Evolutionary conservation across 2,329 filamentous ascomycete species (phyloP).

Genomic region (Colletotrichum coccodes): DNA sequence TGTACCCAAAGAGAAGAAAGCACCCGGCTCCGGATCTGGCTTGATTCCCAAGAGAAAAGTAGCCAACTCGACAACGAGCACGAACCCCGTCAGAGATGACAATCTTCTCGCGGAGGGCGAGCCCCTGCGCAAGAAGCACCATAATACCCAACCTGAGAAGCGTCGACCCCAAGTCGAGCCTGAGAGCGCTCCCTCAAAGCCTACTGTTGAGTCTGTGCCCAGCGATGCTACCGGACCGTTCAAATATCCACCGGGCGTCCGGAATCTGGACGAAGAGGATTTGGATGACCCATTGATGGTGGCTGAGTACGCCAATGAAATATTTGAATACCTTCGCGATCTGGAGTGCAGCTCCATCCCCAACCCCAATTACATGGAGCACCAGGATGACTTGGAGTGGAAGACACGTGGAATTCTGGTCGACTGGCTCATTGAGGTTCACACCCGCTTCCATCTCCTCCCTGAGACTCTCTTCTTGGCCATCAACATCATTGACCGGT

Average conservation of each 20-base stretch:
- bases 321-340: conserved; percentile 94
- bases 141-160: conserved; percentile 49
- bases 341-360: conserved; percentile 83
- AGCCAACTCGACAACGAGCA: conserved; percentile 74
- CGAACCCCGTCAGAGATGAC: conserved; percentile 76
- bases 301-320: conserved; percentile 95
- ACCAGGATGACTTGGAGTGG: conserved; percentile 96
- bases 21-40: conserved; percentile 77
- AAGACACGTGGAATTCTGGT: conserved; percentile 97
- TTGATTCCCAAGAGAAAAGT: conserved; percentile 62
- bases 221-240: conserved; percentile 35
- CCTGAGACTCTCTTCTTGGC: conserved; percentile 97
- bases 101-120: conserved; percentile 71
- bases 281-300: conserved; percentile 96
- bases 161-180: conserved; percentile 41
- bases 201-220: conserved; percentile 29
- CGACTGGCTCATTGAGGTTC: conserved; percentile 98
- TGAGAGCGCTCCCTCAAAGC: conserved; percentile 24
- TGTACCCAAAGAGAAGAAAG: conserved; percentile 78
- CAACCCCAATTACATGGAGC: conserved; percentile 94
- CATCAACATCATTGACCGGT: conserved; percentile 98
- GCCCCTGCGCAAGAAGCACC: conserved; percentile 73
- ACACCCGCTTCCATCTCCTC: conserved; percentile 94
- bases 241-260: conserved; percentile 50
- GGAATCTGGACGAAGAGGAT: conserved; percentile 87